phyloP scores from a whole-genome alignment of 768 basidiomycete genomes.

The Rhodotorula toruloides region DNA sequence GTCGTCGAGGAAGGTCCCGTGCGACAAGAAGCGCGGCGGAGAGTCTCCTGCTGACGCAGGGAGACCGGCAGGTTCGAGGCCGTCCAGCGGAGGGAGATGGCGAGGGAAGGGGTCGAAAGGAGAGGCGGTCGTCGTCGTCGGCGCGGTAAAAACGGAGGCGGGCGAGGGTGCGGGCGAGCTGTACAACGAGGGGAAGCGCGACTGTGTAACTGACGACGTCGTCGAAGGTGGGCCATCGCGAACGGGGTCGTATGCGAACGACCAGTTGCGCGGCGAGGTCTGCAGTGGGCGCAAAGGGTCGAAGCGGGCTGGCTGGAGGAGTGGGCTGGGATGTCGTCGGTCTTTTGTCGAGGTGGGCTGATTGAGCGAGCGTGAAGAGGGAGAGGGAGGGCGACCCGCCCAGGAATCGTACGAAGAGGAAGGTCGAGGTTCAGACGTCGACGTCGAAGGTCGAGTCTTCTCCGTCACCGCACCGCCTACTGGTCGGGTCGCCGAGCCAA shows the following conservation, averaged over 20 bases:
- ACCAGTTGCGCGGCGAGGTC: neutral
- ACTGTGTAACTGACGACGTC: neutral
- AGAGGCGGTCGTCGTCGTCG: neutral
- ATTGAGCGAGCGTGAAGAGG: neutral
- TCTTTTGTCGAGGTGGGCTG: neutral
- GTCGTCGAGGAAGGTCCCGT: neutral
- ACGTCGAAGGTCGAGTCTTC: conserved; percentile 7
- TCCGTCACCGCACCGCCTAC: neutral
- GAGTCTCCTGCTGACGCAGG: neutral
- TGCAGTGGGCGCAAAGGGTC: no score
- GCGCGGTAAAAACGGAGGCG: neutral
- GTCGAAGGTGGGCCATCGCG: neutral
- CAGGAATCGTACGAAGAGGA: conserved; percentile 5
- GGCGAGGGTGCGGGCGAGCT: neutral
- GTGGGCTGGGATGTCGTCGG: neutral
- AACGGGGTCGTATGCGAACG: neutral
- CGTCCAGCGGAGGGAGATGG: conserved; percentile 6
- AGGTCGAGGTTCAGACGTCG: conserved; percentile 13
- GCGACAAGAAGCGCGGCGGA: neutral
- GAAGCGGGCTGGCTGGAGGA: neutral
- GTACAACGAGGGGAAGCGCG: neutral
- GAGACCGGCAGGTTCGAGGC: neutral
- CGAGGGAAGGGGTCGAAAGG: conserved; percentile 7
- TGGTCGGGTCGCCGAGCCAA: neutral
- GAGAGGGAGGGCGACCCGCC: neutral